A percentile compares a stretch with the other conserved stretches of the same genome.
These are phyloP conservation scores for Coemansia brasiliensis DNA, from an alignment of 192 early-diverging fungal species.

Conservation along the genomic window DNA sequence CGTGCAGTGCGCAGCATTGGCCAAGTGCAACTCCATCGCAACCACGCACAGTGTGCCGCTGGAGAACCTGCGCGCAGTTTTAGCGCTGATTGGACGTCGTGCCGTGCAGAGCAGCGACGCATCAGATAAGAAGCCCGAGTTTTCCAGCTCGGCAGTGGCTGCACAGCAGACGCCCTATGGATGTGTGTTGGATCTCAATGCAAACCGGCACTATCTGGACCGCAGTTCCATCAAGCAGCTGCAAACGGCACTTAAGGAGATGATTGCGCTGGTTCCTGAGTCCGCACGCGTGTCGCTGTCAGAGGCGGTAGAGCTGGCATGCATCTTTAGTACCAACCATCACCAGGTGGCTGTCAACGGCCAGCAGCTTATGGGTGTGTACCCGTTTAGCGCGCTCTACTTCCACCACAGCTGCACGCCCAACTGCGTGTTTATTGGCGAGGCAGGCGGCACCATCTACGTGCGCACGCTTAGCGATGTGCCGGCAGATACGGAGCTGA, in stretches of 20 bases:
- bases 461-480: conserved; percentile 64
- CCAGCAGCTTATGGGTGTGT: conserved; percentile 66
- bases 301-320: conserved; percentile 57
- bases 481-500: conserved; percentile 60
- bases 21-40: conserved; percentile 38
- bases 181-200: conserved; percentile 42
- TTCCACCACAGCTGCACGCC: conserved; percentile 75
- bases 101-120: conserved; percentile 19
- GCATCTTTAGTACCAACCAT: conserved; percentile 67
- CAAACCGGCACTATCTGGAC: conserved; percentile 53
- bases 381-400: conserved; percentile 69
- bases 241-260: conserved; percentile 42
- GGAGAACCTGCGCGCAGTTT: conserved; percentile 42
- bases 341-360: conserved; percentile 59
- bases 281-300: conserved; percentile 30
- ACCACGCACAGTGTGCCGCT: conserved; percentile 23
- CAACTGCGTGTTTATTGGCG: conserved; percentile 67
- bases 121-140: conserved; percentile 1
- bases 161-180: conserved; percentile 26
- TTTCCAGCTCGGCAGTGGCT: conserved; percentile 8
- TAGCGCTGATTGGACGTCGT: conserved; percentile 46
- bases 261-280: conserved; percentile 47
- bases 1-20: conserved; percentile 50
- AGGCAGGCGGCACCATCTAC: conserved; percentile 56
- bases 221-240: conserved; percentile 38